These are phyloP conservation scores for Cladosporium cucumerinum DNA, from an alignment of 2,329 filamentous ascomycete genomes.

Conservation along the genomic window DNA sequence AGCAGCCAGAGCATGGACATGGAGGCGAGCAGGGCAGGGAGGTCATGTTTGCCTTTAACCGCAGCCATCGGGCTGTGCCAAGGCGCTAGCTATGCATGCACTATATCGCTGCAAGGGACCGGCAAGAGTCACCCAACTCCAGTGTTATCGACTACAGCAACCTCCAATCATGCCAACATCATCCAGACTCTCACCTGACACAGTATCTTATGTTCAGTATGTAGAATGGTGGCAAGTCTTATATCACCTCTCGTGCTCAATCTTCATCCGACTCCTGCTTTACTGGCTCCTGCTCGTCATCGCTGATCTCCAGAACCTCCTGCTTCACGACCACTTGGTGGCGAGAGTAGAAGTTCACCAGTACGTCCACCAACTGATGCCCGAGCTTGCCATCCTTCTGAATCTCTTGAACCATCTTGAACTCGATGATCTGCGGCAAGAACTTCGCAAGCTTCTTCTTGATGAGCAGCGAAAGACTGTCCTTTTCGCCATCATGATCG, in stretches of 20 bases:
- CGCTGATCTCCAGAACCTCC: neutral
- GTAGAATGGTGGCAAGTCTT: neutral
- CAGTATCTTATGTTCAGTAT: neutral
- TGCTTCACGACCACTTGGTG: neutral
- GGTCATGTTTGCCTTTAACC: slow-evolving; percentile 3
- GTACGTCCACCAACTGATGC: neutral
- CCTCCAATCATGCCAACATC: neutral
- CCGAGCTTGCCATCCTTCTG: neutral
- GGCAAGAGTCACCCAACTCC: neutral
- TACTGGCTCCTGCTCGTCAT: neutral
- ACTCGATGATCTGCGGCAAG: neutral
- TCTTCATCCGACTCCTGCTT: neutral
- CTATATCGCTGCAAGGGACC: slow-evolving; percentile 13
- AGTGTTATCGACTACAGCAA: neutral
- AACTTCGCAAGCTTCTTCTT: slow-evolving; percentile 9
- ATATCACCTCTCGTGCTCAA: neutral
- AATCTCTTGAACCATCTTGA: neutral
- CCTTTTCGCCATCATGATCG: too few relatives aligned
- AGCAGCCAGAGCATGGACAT: neutral
- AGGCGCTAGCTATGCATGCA: slow-evolving; percentile 15
- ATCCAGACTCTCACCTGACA: neutral
- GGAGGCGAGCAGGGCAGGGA: neutral
- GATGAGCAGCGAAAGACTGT: neutral
- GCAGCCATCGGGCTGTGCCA: slow-evolving; percentile 9
- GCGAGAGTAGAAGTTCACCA: neutral